Evolutionary conservation across 768 basidiomycete genomes (phyloP), one percentile per base, ranked within the genome.

Genomic region (Lactarius evosmus): DNA sequence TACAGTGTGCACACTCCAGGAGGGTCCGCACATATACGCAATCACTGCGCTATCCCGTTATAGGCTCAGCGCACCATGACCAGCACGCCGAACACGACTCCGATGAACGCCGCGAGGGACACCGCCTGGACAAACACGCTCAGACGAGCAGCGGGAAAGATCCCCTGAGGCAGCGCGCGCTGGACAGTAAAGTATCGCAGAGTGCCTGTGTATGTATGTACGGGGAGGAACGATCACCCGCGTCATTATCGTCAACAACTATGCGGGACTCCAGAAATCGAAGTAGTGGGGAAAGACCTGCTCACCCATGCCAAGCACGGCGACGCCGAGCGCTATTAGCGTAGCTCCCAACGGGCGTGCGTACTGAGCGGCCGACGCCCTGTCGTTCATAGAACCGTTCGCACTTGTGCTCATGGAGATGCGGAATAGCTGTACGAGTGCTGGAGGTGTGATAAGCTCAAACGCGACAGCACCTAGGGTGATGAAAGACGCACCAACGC

Each of bases 371-470:
- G 73, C 63, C 46, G 33, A 52, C 59, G 57, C 46, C 27, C 57
- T 55, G 36, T 60, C 63, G 11, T 17, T 50, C 32, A 32, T 38
- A 12, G 25, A 19, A 68, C 36, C 27, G 55, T 72, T 56, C 64
- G 65, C 30, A 61, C 69, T 64, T 7, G 78, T 4, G 22, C 27
- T 64, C 44, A 56, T 40, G 8, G 66, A 72, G 33, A 83, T 73
- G 3, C 74, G 77, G 71, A 83, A 79, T 16, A 83, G 70, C 65
- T 83, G 82, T 3, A 80, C 78, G 2, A 83, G 75, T 2, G 79
- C 82, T 79, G 60, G 29, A 30, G 4, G 19, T 17, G 9, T 49
- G 25, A 14, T 49, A 2, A 49, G 25, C 46, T 25, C 46, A 49
- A 49, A 49, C 22, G 46, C 25, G 46, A 27, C 25, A 12, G 25